Base-by-base conservation (phyloP, 2,329 filamentous ascomycete species). In the Ophiostoma novo-ulmi region DNA sequence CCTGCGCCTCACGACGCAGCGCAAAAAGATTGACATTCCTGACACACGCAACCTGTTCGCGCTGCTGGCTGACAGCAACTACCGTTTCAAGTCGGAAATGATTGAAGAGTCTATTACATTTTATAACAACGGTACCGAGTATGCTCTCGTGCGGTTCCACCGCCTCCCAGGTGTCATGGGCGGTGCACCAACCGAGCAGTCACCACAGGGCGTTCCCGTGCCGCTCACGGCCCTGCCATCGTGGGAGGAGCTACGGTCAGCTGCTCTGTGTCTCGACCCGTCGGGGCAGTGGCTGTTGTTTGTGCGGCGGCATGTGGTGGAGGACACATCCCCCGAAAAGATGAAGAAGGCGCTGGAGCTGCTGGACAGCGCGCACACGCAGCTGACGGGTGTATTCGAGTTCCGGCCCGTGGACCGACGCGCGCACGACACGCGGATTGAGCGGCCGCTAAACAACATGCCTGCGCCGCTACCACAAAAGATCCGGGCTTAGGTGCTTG, bases 321-420 rank as follows among this genome's bases (percentile, higher is more conserved):
- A 88, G 71, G 85, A 87, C 69, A 85, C 82, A 73, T 83, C 85
- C 69, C 86, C 86, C 0, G 85, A 87, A 52, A 85, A 86, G 75
- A 81, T 88, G 39, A 80, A 83, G 64, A 83, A 86, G 74, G 86
- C 81, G 0, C 82, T 84, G 58, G 84, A 85, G n/a, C 80, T 83
- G 73, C 78, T 90, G 5, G 73, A 83, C 22, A 79, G 77, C 0
- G 78, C 84, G 1, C 80, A 81, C 44, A 78, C 77, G 14, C 82
- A 86, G 69, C 79, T 88, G 7, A 80, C 82, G 2, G 84, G 84
- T 0, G 82, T 83, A 0, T 85, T 88, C 72, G 82, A 84, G 48
- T 86, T 88, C 74, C 80, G 80, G 71, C 75, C 78, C 3, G 80
- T 85, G 68, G 85, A 87, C 73, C 82, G 86, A 68, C 82, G 83